phyloP scores from a whole-genome alignment of 2,329 filamentous ascomycete genomes.

The Nectriaceae sp. region DNA sequence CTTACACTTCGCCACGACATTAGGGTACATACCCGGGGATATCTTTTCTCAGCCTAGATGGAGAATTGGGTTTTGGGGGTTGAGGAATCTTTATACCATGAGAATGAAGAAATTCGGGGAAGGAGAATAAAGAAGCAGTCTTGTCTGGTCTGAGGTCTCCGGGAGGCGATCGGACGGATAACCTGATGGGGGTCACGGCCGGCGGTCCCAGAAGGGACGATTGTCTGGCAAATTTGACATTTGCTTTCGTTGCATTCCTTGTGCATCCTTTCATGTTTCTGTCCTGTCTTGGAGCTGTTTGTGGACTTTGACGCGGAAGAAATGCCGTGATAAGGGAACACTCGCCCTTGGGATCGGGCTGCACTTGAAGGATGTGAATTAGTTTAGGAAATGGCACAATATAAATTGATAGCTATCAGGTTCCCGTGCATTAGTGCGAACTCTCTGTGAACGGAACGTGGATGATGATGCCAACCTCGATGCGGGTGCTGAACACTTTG shows the following conservation, averaged over 20 bases:
- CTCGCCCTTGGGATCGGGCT: conserved; percentile 10
- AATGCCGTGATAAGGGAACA: conserved; percentile 11
- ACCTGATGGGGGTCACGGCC: conserved; percentile 27
- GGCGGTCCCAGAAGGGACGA: conserved; percentile 27
- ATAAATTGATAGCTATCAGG: conserved; percentile 23
- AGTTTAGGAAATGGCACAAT: conserved; percentile 35
- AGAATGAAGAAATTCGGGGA: conserved; percentile 29
- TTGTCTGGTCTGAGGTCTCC: conserved; percentile 21
- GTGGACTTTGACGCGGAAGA: conserved; percentile 10
- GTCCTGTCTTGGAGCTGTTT: conserved; percentile 3
- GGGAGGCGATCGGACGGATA: conserved; percentile 22
- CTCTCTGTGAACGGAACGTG: too few relatives aligned
- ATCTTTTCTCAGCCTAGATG: conserved; percentile 31
- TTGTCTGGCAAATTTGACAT: conserved; percentile 34
- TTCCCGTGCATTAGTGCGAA: too few relatives aligned
- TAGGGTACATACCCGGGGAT: conserved; percentile 25
- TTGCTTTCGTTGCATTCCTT: conserved; percentile 33
- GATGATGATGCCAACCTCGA: too few relatives aligned
- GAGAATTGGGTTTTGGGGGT: conserved; percentile 25
- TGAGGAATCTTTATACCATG: conserved; percentile 33
- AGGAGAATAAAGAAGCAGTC: conserved; percentile 16
- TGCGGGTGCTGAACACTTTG: too few relatives aligned
- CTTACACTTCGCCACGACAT: conserved; percentile 33
- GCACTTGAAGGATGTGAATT: conserved; percentile 25
- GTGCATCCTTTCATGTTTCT: conserved; percentile 17